phyloP scores from a whole-genome alignment of 1,284 basidiomycete species.

The Boletellus sp. region DNA sequence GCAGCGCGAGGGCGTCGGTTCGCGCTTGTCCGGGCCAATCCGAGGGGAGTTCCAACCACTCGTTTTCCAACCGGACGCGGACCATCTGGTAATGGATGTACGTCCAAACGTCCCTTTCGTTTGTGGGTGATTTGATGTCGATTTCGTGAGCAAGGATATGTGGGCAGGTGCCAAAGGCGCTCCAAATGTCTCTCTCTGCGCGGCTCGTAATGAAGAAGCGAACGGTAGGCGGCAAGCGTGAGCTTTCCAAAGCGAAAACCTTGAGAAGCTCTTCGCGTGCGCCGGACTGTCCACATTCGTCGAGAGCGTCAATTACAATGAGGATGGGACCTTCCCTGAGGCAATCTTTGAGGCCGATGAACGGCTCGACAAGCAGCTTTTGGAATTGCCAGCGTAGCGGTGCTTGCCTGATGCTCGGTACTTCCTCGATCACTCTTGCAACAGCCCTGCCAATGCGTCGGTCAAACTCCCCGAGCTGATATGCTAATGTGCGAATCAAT shows the following conservation, averaged over 20 bases:
- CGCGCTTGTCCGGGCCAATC: slow-evolving; percentile 31
- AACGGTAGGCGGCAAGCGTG: slow-evolving; percentile 22
- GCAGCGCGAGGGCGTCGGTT: slow-evolving; percentile 16
- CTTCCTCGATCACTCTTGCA: slow-evolving; percentile 22
- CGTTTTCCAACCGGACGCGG: slow-evolving; percentile 20
- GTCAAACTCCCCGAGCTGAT: slow-evolving; percentile 33
- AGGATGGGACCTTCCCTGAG: slow-evolving; percentile 29
- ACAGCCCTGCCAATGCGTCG: slow-evolving; percentile 27
- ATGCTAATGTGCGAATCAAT: slow-evolving; percentile 30
- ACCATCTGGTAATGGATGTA: slow-evolving; percentile 32
- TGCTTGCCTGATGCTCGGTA: slow-evolving; percentile 31
- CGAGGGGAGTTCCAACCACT: slow-evolving; percentile 19
- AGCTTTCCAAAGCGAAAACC: slow-evolving; percentile 21
- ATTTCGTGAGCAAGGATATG: slow-evolving; percentile 20
- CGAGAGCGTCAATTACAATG: slow-evolving; percentile 34
- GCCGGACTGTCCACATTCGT: slow-evolving; percentile 27
- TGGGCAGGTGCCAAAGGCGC: slow-evolving; percentile 7
- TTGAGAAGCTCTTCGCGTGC: slow-evolving; percentile 28
- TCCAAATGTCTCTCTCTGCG: slow-evolving; percentile 28
- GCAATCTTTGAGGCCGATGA: slow-evolving; percentile 13
- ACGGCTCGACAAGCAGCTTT: slow-evolving; percentile 30
- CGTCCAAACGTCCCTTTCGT: slow-evolving; percentile 26
- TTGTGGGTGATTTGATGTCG: slow-evolving; percentile 27
- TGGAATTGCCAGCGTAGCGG: slow-evolving; percentile 31
- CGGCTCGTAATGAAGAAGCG: slow-evolving; percentile 33